Evolutionary conservation across 495 filamentous ascomycete genomes (phyloP), one percentile per base, ranked within the genome.

Genomic region (Neurospora pannonica): DNA sequence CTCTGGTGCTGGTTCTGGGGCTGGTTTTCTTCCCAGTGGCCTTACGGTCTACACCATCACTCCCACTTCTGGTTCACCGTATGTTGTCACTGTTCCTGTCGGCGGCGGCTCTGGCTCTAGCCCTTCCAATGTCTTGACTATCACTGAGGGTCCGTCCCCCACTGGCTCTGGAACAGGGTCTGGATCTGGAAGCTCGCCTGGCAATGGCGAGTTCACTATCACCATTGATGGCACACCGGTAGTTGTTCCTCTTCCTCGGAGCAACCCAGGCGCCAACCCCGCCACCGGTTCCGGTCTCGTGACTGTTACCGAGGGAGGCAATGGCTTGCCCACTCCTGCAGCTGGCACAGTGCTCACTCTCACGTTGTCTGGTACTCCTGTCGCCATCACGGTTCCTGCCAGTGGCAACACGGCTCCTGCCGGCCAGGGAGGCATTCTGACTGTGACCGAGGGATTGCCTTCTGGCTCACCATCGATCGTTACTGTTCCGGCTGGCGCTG

Each of bases 31-130:
- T 38, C 34, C 71, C 46, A 34, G 31, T 38, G 24, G 71, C 13
- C 24, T 38, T 15, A 73, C 75, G 36, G 71, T 77, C 31, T 17
- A 70, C 13, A 77, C 75, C 5, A 70, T 77, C n/a, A 77, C 74
- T 4, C 75, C 75, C 3, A 13, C 8, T 21, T 74, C 74, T 15
- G 76, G 76, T 5, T 72, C 75, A 21, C 75, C 75, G 6, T 39
- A 71, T 60, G 73, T 72, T 34, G 73, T 74, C 62, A 76, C 75
- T 2, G 54, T 76, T 19, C 60, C 74, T n/a, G 72, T 37, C 17
- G 42, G 31, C 31, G 43, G 31, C 67, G n/a, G 28, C 39, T 19
- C 70, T 15, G 73, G 13, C 24, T 19, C 73, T n/a, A 39, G 17
- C 8, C n/a, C 36, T 10, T 38, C 72, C 15, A 54, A 60, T 11